phyloP scores from a whole-genome alignment of 495 filamentous ascomycete genomes.

The Apodospora peruviana region DNA sequence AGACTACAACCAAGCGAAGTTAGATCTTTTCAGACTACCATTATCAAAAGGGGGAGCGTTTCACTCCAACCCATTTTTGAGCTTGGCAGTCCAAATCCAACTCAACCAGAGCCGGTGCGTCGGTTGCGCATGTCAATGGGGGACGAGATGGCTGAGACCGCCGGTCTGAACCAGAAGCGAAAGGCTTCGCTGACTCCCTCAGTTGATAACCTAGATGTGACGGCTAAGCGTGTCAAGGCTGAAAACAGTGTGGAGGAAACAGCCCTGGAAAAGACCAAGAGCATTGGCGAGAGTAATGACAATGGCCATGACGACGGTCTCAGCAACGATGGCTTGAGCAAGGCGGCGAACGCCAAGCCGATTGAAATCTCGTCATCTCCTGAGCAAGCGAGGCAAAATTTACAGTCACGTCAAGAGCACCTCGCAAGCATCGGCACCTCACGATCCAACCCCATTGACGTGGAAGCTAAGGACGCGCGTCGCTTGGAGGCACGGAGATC shows the following conservation, averaged over 20 bases:
- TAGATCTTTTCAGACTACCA: too few species aligned
- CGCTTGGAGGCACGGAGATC: slow-evolving; percentile 8
- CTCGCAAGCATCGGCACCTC: too few species aligned
- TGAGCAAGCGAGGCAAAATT: too few species aligned
- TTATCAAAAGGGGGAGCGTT: too few species aligned
- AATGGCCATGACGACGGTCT: slow-evolving; percentile 6
- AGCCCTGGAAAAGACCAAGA: slow-evolving; percentile 4
- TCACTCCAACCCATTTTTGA: too few species aligned
- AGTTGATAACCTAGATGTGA: slow-evolving; percentile 1
- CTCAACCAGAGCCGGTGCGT: too few species aligned
- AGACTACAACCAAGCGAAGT: too few species aligned
- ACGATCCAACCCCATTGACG: background rate
- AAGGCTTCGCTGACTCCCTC: slow-evolving; percentile 17
- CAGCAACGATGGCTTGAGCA: background rate
- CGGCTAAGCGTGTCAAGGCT: slow-evolving; percentile 17
- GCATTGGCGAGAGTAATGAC: slow-evolving; percentile 12
- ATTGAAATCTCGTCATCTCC: too few species aligned
- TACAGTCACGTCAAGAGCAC: too few species aligned
- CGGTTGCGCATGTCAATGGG: too few species aligned
- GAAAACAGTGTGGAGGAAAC: slow-evolving; percentile 2
- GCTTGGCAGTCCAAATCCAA: too few species aligned
- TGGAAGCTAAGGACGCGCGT: background rate
- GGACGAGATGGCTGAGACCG: too few species aligned
- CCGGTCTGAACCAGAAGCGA: slow-evolving; percentile 13
- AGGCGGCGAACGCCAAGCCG: background rate